Conservation (phyloP, 2,329 filamentous ascomycete species). For the Epichloe coenophiala region DNA sequence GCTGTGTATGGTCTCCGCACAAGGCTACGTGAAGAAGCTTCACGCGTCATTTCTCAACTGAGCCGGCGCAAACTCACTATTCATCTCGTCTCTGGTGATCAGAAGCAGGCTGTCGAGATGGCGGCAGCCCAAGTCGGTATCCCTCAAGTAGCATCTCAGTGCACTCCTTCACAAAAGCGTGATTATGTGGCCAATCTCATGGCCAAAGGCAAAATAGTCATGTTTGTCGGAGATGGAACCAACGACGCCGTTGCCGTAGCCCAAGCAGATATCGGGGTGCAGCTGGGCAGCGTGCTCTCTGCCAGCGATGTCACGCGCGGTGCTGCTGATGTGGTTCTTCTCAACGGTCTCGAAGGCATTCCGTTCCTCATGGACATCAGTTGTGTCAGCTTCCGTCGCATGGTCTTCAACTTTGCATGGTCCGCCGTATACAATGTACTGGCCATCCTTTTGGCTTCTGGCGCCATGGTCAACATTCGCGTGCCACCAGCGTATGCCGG, state of each 20-base stretch:
- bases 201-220: constrained; percentile 19
- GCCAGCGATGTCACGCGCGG: constrained; percentile 39
- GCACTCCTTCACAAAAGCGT: constrained; percentile 40
- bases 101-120: constrained; percentile 30
- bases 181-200: constrained; percentile 33
- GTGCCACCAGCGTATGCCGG: constrained; percentile 40
- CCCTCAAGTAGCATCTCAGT: constrained; percentile 28
- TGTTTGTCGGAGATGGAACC: constrained; percentile 51
- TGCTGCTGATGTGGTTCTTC: constrained; percentile 44
- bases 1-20: constrained; percentile 37
- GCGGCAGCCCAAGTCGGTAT: constrained; percentile 30
- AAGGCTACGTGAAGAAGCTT: constrained; percentile 24
- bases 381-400: constrained; percentile 22
- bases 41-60: constrained; percentile 29
- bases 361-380: constrained; percentile 36
- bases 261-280: constrained; percentile 45
- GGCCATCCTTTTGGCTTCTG: constrained; percentile 45
- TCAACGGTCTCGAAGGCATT: constrained; percentile 37
- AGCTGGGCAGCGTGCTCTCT: constrained; percentile 32
- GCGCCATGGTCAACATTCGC: constrained; percentile 39
- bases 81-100: constrained; percentile 45
- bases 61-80: constrained; percentile 31
- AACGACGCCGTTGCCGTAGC: constrained; percentile 51
- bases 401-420: constrained; percentile 51
- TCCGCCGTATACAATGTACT: constrained; percentile 47